phyloP scores from a whole-genome alignment of 495 filamentous ascomycete species.

The Xylaria telfairii region DNA sequence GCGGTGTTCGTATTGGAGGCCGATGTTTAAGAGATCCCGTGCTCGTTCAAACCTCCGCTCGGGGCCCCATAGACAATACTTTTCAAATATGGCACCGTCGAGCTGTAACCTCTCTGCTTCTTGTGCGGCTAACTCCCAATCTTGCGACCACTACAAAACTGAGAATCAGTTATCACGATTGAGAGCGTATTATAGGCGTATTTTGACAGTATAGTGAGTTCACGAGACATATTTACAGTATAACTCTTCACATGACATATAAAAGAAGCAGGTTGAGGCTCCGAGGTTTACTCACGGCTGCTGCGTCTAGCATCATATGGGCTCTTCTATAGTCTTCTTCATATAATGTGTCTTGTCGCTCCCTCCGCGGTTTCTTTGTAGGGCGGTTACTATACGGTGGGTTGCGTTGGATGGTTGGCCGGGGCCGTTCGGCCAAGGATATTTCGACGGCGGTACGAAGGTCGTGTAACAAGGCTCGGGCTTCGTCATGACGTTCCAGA shows the following conservation, averaged over 20 bases:
- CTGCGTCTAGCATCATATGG: slow-evolving; percentile 18
- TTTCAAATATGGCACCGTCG: not conserved
- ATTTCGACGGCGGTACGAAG: slow-evolving; percentile 1
- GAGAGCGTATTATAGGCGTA: not conserved
- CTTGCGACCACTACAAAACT: slow-evolving; percentile 10
- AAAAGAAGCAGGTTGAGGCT: not conserved
- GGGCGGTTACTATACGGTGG: not conserved
- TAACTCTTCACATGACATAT: not conserved
- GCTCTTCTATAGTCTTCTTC: slow-evolving; percentile 11
- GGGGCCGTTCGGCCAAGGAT: not conserved
- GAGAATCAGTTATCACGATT: not conserved
- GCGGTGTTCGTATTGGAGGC: slow-evolving; percentile 15
- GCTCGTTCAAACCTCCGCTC: not conserved
- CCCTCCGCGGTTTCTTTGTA: not conserved
- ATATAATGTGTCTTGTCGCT: slow-evolving; percentile 13
- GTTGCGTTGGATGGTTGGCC: not conserved
- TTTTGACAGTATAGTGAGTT: not conserved
- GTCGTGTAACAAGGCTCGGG: not conserved
- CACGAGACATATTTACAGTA: not conserved
- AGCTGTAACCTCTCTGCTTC: slow-evolving; percentile 5
- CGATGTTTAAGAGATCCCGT: slow-evolving; percentile 17
- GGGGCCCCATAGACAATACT: not conserved
- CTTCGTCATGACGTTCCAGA: slow-evolving; percentile 10
- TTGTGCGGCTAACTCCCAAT: slow-evolving; percentile 13
- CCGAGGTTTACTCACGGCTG: not conserved